These are phyloP conservation scores for Thelonectria olida DNA, from an alignment of 2,329 filamentous ascomycete species.

Conservation along the genomic window DNA sequence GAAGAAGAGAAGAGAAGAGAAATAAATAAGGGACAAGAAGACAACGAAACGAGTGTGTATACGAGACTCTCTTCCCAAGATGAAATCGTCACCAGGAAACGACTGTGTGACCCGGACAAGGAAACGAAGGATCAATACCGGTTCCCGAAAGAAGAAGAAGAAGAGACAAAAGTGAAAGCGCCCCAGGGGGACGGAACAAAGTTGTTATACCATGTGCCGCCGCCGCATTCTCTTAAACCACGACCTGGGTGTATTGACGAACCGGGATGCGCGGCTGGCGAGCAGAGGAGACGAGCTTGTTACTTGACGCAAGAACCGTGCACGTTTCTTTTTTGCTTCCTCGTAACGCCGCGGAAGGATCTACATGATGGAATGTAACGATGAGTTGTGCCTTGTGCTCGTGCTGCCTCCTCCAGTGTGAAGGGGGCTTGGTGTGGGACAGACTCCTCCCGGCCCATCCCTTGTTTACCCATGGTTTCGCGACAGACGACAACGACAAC, in stretches of 20 bases:
- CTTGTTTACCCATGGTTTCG: no score
- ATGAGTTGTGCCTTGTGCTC: no score
- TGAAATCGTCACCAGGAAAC: constrained; percentile 12
- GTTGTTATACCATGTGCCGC: constrained; percentile 16
- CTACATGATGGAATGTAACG: no score
- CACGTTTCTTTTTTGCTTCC: constrained; percentile 35
- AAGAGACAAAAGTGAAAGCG: not conserved
- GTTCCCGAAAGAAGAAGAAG: constrained; percentile 5
- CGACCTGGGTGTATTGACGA: not conserved
- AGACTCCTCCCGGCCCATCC: no score
- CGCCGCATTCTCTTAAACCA: not conserved
- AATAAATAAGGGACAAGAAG: not conserved
- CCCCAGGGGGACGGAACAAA: not conserved
- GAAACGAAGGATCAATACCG: constrained; percentile 3
- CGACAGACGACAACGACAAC: no score
- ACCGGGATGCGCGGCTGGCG: no score
- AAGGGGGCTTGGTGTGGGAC: no score
- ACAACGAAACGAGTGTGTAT: constrained; percentile 3
- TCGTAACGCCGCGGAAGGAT: constrained; percentile 42
- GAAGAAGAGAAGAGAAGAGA: not conserved
- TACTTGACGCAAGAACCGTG: constrained; percentile 24
- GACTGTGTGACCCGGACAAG: constrained; percentile 17
- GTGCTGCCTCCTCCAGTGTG: no score
- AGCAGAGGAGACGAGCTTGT: not conserved
- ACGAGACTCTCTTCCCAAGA: no score